Conservation (phyloP, 2,329 filamentous ascomycete species). For the Cucurbitaria berberidis region DNA sequence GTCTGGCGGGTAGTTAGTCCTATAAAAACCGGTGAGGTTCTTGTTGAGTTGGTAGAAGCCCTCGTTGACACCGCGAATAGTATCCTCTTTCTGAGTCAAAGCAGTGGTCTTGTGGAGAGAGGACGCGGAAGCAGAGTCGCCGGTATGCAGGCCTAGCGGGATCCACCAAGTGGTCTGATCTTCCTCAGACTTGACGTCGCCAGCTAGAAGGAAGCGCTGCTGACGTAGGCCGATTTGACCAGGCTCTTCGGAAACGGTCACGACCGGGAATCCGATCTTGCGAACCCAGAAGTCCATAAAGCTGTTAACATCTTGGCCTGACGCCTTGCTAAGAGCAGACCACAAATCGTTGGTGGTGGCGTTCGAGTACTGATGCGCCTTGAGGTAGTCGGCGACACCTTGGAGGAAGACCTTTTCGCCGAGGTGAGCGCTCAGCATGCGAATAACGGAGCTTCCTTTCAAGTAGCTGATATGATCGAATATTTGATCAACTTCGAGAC, state of each 20-base stretch:
- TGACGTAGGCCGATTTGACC: conserved; percentile 84
- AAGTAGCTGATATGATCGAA: conserved; percentile 97
- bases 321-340: conserved; percentile 85
- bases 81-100: conserved; percentile 77
- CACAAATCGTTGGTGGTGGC: conserved; percentile 92
- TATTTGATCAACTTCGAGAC: conserved; percentile 95
- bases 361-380: conserved; percentile 84
- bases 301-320: conserved; percentile 80
- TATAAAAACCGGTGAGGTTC: conserved; percentile 86
- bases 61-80: conserved; percentile 73
- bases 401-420: conserved; percentile 87
- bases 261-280: conserved; percentile 91
- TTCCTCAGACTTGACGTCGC: conserved; percentile 88
- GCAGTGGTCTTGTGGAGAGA: conserved; percentile 68
- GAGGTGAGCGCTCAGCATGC: conserved; percentile 92
- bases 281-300: conserved; percentile 97
- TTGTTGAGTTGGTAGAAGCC: conserved; percentile 95
- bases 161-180: conserved; percentile 96
- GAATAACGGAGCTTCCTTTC: conserved; percentile 94
- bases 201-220: conserved; percentile 86
- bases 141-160: conserved; percentile 83
- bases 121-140: conserved; percentile 60
- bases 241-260: conserved; percentile 83
- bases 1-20: conserved; percentile 89
- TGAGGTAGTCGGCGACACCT: conserved; percentile 88